Conservation (phyloP, 768 basidiomycete genomes). For the Xerocomus spinulosus region DNA sequence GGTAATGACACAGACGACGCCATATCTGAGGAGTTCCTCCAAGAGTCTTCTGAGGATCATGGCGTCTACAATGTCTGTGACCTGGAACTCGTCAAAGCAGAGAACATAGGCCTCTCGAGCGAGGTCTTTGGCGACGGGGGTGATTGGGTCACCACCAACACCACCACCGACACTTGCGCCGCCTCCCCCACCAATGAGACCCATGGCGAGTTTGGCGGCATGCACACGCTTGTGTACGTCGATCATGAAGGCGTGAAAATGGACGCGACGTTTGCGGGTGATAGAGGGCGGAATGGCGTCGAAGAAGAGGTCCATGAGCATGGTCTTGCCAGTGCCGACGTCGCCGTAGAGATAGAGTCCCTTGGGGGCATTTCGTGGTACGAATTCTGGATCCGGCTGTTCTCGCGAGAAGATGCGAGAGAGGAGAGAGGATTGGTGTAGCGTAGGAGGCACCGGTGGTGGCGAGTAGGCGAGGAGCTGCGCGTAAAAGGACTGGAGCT, state of each 20-base stretch:
- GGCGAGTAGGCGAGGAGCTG: conserved; percentile 67
- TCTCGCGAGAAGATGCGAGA: conserved; percentile 29
- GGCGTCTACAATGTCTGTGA: conserved; percentile 96
- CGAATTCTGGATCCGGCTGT: conserved; percentile 20
- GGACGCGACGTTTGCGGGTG: conserved; percentile 78
- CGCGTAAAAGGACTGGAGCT: conserved; percentile 76
- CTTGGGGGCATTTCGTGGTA: conserved; percentile 60
- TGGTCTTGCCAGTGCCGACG: conserved; percentile 96
- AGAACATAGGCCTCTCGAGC: conserved; percentile 81
- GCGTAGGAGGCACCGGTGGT: conserved; percentile 45
- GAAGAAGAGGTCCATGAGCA: conserved; percentile 99
- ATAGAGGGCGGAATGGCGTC: conserved; percentile 67
- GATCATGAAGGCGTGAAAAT: conserved; percentile 99
- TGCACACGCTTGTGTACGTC: conserved; percentile 95
- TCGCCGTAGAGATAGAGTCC: conserved; percentile 95
- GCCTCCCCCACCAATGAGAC: conserved; percentile 42
- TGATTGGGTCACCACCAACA: conserved; percentile 67
- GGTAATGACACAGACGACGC: conserved; percentile 93
- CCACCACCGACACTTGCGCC: conserved; percentile 25
- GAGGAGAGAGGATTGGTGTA: conserved; percentile 20
- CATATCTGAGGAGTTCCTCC: conserved; percentile 79
- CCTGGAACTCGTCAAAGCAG: conserved; percentile 99
- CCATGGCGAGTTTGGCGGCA: conserved; percentile 69
- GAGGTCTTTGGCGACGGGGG: conserved; percentile 81
- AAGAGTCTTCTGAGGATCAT: conserved; percentile 94